Evolutionary conservation across 2,329 filamentous ascomycete genomes (phyloP).

Genomic region (Penicillium thymicola): DNA sequence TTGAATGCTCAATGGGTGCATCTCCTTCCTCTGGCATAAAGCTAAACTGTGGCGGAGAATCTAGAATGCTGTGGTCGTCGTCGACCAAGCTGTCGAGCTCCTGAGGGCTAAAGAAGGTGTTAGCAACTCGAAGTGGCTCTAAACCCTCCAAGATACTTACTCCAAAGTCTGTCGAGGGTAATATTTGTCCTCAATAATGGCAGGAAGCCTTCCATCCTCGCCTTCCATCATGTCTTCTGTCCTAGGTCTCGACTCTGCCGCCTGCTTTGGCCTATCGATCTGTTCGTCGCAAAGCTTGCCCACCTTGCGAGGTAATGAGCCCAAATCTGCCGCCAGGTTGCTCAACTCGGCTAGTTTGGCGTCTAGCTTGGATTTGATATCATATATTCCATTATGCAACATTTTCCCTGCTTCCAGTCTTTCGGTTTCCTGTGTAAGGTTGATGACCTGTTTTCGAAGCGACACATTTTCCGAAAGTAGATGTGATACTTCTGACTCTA

Average conservation of each 20-base stretch:
- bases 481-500: slow-evolving; percentile 61
- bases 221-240: slow-evolving; percentile 15
- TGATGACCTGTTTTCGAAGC: slow-evolving; percentile 57
- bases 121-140: neutral
- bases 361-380: slow-evolving; percentile 54
- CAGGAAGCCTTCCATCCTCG: slow-evolving; percentile 49
- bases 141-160: slow-evolving; percentile 35
- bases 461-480: slow-evolving; percentile 60
- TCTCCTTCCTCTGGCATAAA: slow-evolving; percentile 16
- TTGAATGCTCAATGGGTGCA: slow-evolving; percentile 31
- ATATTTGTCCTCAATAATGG: slow-evolving; percentile 58
- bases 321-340: slow-evolving; percentile 54
- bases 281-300: slow-evolving; percentile 19
- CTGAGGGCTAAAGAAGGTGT: slow-evolving; percentile 26
- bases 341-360: slow-evolving; percentile 56
- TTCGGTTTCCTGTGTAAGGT: slow-evolving; percentile 54
- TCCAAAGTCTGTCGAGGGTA: slow-evolving; percentile 56
- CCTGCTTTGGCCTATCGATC: slow-evolving; percentile 12
- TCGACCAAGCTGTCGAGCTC: slow-evolving; percentile 34
- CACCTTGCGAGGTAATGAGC: slow-evolving; percentile 38
- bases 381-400: slow-evolving; percentile 48
- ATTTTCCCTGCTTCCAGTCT: slow-evolving; percentile 44
- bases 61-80: slow-evolving; percentile 21
- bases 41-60: slow-evolving; percentile 24
- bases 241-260: slow-evolving; percentile 15